Evolutionary conservation across 345 rosid species (phyloP).

Genomic region (Gossypium thurberi): DNA sequence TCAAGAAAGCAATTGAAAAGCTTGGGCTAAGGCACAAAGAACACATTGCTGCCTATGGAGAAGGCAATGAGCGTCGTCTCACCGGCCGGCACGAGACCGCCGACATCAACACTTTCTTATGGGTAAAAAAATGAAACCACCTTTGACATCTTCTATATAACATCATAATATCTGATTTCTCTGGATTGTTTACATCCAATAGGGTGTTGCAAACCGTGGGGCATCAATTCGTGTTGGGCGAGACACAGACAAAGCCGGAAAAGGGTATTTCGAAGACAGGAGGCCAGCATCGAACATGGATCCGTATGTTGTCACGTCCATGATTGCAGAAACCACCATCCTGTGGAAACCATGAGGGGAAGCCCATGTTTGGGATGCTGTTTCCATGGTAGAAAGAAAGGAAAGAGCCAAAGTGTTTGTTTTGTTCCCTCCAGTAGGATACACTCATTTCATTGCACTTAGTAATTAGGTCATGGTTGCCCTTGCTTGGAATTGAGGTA

Average conservation of each 20-base stretch:
- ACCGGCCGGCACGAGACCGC: slow-evolving; percentile 86
- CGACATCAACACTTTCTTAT: slow-evolving; percentile 60
- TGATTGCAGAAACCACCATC: slow-evolving; percentile 32
- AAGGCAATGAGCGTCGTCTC: slow-evolving; percentile 88
- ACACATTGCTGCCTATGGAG: slow-evolving; percentile 88
- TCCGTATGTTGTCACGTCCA: no score
- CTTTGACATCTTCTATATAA: no score
- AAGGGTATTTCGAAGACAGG: slow-evolving; percentile 82
- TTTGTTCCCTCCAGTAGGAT: no score
- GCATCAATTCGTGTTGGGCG: slow-evolving; percentile 79
- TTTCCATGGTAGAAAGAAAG: no score
- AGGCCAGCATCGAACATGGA: slow-evolving; percentile 91
- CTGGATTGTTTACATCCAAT: not conserved
- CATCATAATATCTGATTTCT: no score
- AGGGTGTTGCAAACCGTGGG: slow-evolving; percentile 86
- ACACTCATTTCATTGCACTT: no score
- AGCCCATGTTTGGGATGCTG: no score
- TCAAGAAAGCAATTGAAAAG: slow-evolving; percentile 82
- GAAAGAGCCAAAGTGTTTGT: no score
- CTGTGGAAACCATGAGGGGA: slow-evolving; percentile 44
- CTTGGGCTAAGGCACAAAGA: slow-evolving; percentile 70
- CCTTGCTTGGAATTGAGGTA: no score
- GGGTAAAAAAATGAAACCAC: slow-evolving; percentile 35
- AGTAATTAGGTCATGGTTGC: no score
- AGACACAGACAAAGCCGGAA: slow-evolving; percentile 65